phyloP scores from a whole-genome alignment of 257 asterid species.

The Primulina tabacum region DNA sequence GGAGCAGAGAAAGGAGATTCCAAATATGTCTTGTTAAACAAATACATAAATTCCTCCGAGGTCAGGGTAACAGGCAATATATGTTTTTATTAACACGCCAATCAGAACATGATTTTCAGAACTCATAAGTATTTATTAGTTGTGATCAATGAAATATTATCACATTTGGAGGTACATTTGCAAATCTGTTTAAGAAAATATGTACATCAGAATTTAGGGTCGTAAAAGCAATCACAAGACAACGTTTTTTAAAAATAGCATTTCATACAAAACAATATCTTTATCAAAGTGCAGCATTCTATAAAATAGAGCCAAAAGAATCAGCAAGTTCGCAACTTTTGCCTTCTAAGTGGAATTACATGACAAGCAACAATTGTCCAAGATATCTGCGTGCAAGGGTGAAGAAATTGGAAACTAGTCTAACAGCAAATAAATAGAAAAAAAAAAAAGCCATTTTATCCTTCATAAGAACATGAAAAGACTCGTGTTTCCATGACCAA shows the following conservation, averaged over 20 bases:
- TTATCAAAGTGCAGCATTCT: neutral
- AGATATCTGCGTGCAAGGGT: neutral
- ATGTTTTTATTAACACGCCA: conserved; percentile 4
- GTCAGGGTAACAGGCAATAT: neutral
- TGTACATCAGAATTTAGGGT: neutral
- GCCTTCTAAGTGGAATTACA: neutral
- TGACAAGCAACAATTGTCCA: neutral
- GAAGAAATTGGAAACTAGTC: neutral
- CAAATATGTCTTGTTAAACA: neutral
- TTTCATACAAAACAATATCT: neutral
- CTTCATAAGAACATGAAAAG: neutral
- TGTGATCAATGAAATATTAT: neutral
- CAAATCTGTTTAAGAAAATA: neutral
- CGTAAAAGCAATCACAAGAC: neutral
- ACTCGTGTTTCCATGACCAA: neutral
- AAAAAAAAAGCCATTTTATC: neutral
- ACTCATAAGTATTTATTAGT: neutral
- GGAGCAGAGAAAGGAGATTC: conserved; percentile 1
- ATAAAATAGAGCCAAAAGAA: neutral
- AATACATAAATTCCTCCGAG: conserved; percentile 12
- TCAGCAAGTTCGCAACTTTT: neutral
- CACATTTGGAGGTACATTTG: neutral
- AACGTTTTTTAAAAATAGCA: neutral
- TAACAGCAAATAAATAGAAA: neutral
- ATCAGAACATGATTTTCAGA: neutral